Percentiles rank a stretch among this genome's conserved stretches.
phyloP scores from a whole-genome alignment of 2,329 filamentous ascomycete genomes.

The Falciphora oryzae region DNA sequence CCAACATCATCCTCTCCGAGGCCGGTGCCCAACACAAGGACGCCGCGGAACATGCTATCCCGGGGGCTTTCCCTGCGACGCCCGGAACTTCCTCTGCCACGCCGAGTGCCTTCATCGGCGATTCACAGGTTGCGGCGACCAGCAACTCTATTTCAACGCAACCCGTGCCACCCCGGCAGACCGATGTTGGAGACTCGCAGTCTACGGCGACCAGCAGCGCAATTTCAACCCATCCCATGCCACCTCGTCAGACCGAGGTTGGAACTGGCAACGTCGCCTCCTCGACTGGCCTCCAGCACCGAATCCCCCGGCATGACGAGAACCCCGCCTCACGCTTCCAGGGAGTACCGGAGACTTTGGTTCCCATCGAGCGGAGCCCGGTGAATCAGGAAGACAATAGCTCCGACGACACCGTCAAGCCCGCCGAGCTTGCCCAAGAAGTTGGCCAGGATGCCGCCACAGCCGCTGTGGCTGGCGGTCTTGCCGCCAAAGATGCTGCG shows the following conservation, averaged over 20 bases:
- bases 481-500: slow-evolving; percentile 4
- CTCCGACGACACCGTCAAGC: background rate
- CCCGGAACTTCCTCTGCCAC: too few species aligned
- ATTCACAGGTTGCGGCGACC: too few species aligned
- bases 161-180: background rate
- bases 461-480: background rate
- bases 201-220: background rate
- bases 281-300: background rate
- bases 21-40: background rate
- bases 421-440: slow-evolving; percentile 3
- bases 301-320: background rate
- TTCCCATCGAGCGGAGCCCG: slow-evolving; percentile 3
- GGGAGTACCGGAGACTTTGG: too few species aligned
- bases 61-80: slow-evolving; percentile 4
- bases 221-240: background rate
- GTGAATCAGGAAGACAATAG: background rate
- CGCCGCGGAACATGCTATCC: background rate
- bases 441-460: background rate
- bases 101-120: too few species aligned
- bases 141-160: background rate
- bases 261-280: background rate
- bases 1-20: background rate
- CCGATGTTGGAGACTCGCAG: background rate
- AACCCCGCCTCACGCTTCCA: background rate
- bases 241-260: background rate